These are phyloP conservation scores for Penicillium coprophilum DNA, from an alignment of 495 filamentous ascomycete species.

Conservation along the genomic window DNA sequence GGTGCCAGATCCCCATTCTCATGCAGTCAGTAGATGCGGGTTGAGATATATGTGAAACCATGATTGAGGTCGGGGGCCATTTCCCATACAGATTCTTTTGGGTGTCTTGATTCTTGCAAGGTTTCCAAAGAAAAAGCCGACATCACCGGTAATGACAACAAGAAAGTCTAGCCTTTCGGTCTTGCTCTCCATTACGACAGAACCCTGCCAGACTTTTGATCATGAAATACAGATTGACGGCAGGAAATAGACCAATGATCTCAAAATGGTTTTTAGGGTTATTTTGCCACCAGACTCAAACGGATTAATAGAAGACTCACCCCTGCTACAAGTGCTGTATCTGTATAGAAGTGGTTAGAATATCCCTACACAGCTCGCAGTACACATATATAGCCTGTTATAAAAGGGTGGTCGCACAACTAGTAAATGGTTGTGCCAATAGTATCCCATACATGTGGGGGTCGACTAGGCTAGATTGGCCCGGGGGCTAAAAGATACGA, in stretches of 20 bases:
- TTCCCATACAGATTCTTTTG: conserved; percentile 55
- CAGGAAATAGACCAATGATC: not conserved
- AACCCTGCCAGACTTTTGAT: not conserved
- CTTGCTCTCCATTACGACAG: not conserved
- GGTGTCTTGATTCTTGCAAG: conserved; percentile 47
- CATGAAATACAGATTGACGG: not conserved
- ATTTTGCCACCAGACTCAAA: not conserved
- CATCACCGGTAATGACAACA: conserved; percentile 36
- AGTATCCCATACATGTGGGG: not conserved
- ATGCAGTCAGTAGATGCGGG: not conserved
- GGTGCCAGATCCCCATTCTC: conserved; percentile 18
- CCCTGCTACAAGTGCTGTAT: not conserved
- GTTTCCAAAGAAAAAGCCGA: conserved; percentile 50
- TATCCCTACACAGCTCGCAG: not conserved
- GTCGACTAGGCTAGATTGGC: not conserved
- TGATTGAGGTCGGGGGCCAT: conserved; percentile 26
- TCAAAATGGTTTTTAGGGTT: not conserved
- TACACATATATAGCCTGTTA: not conserved
- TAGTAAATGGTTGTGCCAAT: not conserved
- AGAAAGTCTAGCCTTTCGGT: conserved; percentile 29
- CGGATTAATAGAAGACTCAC: not conserved
- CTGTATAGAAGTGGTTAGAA: not conserved
- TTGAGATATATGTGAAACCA: not conserved
- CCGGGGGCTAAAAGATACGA: not conserved
- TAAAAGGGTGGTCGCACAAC: not conserved